Evolutionary conservation across 116 monocot species (phyloP).

Genomic region (Posidonia oceanica): DNA sequence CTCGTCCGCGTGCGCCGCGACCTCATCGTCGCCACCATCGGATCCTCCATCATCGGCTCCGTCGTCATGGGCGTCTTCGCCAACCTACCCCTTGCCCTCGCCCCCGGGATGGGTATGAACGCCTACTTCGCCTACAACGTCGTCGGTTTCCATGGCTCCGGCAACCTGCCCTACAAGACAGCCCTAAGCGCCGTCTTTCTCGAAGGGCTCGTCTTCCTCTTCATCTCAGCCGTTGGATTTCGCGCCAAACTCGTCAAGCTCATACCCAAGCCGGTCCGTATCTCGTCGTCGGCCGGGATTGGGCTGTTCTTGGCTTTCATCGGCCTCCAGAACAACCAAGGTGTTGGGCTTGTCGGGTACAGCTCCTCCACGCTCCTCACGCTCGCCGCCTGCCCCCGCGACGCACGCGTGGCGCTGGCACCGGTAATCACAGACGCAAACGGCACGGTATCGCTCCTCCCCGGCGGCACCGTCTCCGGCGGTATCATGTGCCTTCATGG

Average conservation of each 20-base stretch:
- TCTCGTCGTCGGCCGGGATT: conserved; percentile 69
- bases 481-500: conserved; percentile 64
- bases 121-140: conserved; percentile 91
- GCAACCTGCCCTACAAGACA: conserved; percentile 47
- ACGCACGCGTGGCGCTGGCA: conserved; percentile 50
- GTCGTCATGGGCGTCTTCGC: conserved; percentile 68
- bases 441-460: conserved; percentile 60
- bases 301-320: conserved; percentile 88
- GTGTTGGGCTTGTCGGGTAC: conserved; percentile 70
- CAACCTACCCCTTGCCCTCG: conserved; percentile 60
- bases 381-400: conserved; percentile 56
- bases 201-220: conserved; percentile 51
- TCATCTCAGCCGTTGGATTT: conserved; percentile 56
- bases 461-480: conserved; percentile 62
- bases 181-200: conserved; percentile 71
- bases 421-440: conserved; percentile 55
- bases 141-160: conserved; percentile 90
- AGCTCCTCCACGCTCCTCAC: conserved; percentile 66
- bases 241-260: conserved; percentile 56
- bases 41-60: conserved; percentile 55
- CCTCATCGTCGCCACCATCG: conserved; percentile 78
- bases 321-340: conserved; percentile 68
- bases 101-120: conserved; percentile 89
- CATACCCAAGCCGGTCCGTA: conserved; percentile 54
- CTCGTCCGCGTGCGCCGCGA: conserved; percentile 55